Evolutionary conservation across 2,329 filamentous ascomycete genomes (phyloP), one percentile per base, ranked within the genome.

Genomic region (Talaromyces sp.): DNA sequence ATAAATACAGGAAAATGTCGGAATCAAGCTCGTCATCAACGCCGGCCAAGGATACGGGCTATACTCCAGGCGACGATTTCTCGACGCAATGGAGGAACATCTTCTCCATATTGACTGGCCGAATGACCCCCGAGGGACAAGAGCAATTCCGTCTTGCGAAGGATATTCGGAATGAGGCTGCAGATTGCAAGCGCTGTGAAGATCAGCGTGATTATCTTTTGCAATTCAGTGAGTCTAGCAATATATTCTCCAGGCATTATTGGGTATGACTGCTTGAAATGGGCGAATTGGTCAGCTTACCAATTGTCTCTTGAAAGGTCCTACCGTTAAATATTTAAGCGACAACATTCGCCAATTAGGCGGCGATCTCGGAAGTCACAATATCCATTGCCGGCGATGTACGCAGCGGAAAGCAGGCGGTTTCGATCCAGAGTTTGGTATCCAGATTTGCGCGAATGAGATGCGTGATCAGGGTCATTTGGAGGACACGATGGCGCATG

Each of bases 401-500:
- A 88, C 87, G 22, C 82, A 85, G 61, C 83, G 89, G 58, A 88
- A 90, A 75, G 86, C 86, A 38, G 95, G 94, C 29, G 95, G 95
- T 0, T 98, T 98, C 76, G 89, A 90, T 76, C 89, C 93, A 0
- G 85, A 90, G 60, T 91, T 93, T 75, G 95, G 95, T 43, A 97
- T 99, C 68, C 76, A 96, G 74, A 84, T 99, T 25, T 99, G 95
- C 79, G 92, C 95, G 61, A 99, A 99, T 79, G 89, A 95, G 79
- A 87, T 98, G 75, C 84, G 89, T 66, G 88, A 92, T 74, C 83
- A 88, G 65, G 88, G 89, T 36, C 92, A 97, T 75, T 78, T 97
- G 71, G 95, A 99, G 81, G 95, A 99, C 77, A 97, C 93, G 11
- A 82, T 99, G 73, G 89, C 93, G 31, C 95, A 99, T 78, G 95